Base-by-base conservation (phyloP, 495 filamentous ascomycete species). In the Aspergillus bertholletiae region DNA sequence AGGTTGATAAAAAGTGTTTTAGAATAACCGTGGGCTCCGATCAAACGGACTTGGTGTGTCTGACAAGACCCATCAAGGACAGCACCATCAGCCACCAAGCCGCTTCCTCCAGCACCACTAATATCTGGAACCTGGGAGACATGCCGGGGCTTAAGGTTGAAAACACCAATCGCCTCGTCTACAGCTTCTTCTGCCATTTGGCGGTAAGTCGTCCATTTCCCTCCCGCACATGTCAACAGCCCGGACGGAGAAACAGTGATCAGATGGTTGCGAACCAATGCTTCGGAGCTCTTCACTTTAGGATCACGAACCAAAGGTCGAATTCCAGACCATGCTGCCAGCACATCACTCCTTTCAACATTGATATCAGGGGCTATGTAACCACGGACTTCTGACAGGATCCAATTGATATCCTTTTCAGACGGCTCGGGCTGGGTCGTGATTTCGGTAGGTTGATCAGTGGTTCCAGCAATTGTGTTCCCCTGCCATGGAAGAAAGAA, bases 401-500 rank as follows among this genome's bases (percentile, higher is more conserved):
- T 98, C 94, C 94, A 98, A 60, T 92, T 83, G 62, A 98, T 97
- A 49, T 96, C 94, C 56, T 92, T 82, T 73, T 98, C 94, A 39
- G 88, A 86, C 7, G 94, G 90, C 27, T 96, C 73, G 0, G 94
- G 94, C 61, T 96, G 90, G n/a, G 78, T 79, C 7, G 83, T 82
- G 51, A 98, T 87, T 20, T 75, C 73, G n/a, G 89, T 88, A 6
- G 92, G 88, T 20, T 89, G 87, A 61, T 98, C 94, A 8, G 94
- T 98, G 18, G 94, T 98, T 56, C 94, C 94, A 21, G 94, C 94
- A 63, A 98, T 97, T 24, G 94, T 98, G 74, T 98, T 98, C 45
- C 94, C 94, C 73, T 97, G 93, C 94, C 94, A 98, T 17, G 94
- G 94, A 26, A 98, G 83, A 82, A 98, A 98, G 85, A 98, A 98